phyloP scores from a whole-genome alignment of 371 early-diverging fungal species.

The Mortierella sp. region DNA sequence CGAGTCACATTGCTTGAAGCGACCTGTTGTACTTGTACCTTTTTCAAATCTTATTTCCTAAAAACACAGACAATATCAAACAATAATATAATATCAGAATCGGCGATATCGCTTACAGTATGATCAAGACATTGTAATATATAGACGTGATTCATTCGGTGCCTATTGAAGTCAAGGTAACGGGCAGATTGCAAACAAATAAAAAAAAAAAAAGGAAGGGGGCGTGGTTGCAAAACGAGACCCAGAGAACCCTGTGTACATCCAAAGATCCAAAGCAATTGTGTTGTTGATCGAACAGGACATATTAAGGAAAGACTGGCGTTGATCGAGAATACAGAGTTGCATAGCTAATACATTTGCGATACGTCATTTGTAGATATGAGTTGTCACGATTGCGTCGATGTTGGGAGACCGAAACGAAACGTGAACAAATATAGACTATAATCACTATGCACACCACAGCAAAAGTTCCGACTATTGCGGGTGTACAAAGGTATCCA shows the following conservation, averaged over 20 bases:
- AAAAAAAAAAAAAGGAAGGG: neutral
- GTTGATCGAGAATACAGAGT: no score
- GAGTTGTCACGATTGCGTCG: no score
- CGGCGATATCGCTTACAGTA: neutral
- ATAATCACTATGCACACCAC: no score
- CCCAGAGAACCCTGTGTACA: neutral
- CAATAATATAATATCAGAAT: neutral
- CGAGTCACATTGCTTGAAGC: neutral
- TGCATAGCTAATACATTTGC: no score
- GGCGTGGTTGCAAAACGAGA: neutral
- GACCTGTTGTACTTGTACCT: neutral
- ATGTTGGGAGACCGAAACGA: no score
- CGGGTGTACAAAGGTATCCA: no score
- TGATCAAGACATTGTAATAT: neutral
- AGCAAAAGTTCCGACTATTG: no score
- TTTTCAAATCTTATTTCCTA: neutral
- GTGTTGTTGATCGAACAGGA: no score
- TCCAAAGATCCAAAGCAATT: no score
- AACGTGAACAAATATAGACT: no score
- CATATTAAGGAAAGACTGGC: no score
- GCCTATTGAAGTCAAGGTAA: constrained; percentile 28
- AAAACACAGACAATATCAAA: neutral
- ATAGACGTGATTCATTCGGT: constrained; percentile 29
- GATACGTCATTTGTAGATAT: no score
- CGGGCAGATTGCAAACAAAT: neutral